Conservation (phyloP, 441 rosid genomes). For the Corymbia calophylla region DNA sequence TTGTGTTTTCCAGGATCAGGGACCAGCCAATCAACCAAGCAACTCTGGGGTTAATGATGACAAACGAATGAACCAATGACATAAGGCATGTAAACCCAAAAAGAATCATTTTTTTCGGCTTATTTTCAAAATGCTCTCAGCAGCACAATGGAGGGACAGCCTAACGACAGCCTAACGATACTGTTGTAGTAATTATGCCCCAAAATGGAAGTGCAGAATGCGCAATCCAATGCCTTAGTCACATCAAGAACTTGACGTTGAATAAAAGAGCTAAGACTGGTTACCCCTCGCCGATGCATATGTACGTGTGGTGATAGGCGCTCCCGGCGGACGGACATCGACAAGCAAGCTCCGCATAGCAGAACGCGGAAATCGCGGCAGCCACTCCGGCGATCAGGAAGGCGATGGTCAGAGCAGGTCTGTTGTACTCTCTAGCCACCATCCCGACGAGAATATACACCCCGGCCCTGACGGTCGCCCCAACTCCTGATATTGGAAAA, state of each 20-base stretch:
- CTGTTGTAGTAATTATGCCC: background rate
- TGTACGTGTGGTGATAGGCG: conserved; percentile 92
- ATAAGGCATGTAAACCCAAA: background rate
- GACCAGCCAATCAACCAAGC: conserved; percentile 99
- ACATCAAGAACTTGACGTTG: background rate
- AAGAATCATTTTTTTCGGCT: background rate
- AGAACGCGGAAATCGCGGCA: conserved; percentile 88
- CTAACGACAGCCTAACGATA: background rate
- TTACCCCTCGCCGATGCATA: conserved; percentile 95
- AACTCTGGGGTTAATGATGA: conserved; percentile 31
- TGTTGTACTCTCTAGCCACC: conserved; percentile 95
- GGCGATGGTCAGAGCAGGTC: conserved; percentile 80
- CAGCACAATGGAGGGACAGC: background rate
- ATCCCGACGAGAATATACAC: too few relatives aligned
- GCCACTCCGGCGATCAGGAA: conserved; percentile 93
- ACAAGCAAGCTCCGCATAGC: conserved; percentile 95
- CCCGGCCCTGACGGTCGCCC: too few relatives aligned
- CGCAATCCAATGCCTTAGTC: background rate
- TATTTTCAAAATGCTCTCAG: background rate
- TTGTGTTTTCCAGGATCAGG: conserved; percentile 82
- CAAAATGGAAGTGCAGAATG: background rate
- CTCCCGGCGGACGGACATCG: conserved; percentile 99
- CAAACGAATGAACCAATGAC: background rate
- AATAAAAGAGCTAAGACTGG: background rate
- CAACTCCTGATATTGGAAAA: conserved; percentile 46